Evolutionary conservation across 352 stramenopile genomes (phyloP).

Genomic region (Pythium inflatum): DNA sequence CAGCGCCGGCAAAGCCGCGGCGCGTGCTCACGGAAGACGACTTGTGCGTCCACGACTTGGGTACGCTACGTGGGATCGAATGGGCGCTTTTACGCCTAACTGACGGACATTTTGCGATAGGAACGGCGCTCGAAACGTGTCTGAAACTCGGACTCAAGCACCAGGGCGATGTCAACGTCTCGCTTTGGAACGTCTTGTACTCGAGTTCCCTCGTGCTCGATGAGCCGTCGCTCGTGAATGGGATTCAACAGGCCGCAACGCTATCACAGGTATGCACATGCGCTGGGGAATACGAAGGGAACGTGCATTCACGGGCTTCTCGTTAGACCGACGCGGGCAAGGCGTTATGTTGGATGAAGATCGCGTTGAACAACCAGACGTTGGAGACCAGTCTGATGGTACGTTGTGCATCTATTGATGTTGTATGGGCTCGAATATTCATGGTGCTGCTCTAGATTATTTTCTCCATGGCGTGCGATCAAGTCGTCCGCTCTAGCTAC

Average conservation of each 20-base stretch:
- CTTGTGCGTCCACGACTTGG: constrained; percentile 59
- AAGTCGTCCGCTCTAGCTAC: constrained; percentile 75
- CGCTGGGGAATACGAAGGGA: too few relatives aligned
- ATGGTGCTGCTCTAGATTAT: constrained; percentile 53
- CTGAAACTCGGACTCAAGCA: constrained; percentile 62
- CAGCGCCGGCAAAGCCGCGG: constrained; percentile 19
- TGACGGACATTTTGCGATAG: constrained; percentile 15
- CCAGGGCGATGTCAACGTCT: constrained; percentile 49
- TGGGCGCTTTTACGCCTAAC: not conserved
- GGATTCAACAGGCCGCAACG: constrained; percentile 67
- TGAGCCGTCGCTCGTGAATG: constrained; percentile 68
- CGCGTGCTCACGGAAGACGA: constrained; percentile 58
- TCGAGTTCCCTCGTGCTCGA: constrained; percentile 76
- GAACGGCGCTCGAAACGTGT: constrained; percentile 61
- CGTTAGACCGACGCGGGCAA: constrained; percentile 73
- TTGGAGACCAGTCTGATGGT: constrained; percentile 83
- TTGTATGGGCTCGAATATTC: too few relatives aligned
- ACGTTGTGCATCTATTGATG: too few relatives aligned
- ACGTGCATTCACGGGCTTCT: too few relatives aligned
- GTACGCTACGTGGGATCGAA: too few relatives aligned
- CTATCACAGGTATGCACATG: constrained; percentile 71
- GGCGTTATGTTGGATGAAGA: constrained; percentile 75
- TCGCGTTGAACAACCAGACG: constrained; percentile 78
- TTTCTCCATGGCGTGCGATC: constrained; percentile 73
- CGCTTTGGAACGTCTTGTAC: constrained; percentile 77